Base-by-base conservation (phyloP, 2,329 filamentous ascomycete species). In the Bipolaris cookei region DNA sequence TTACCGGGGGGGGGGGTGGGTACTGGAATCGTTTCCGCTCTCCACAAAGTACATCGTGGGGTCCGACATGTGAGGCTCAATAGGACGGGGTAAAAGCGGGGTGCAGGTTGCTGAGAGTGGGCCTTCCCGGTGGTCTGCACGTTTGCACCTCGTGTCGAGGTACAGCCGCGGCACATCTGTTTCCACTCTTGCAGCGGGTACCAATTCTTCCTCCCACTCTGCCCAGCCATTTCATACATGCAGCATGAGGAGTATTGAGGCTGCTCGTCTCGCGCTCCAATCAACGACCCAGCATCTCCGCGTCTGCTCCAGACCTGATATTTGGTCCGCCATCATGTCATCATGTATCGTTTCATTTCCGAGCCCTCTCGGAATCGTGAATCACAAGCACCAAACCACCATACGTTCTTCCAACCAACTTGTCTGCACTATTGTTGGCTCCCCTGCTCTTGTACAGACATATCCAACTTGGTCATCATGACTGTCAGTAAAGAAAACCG, bases 131-230 rank as follows among this genome's bases (percentile, higher is more conserved):
- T 39, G n/a, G 11, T n/a, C 10, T 32, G 25, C 23, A 23, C 10
- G 23, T 10, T 14, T 32, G 21, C 54, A 60, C 61, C 68, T 68
- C 68, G 68, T 67, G 16, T 64, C 68, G 68, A 63, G 60, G 55
- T 47, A 51, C 49, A 53, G 35, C n/a, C 23, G 43, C 39, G 20
- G 38, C 16, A 30, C 21, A 44, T 30, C 11, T 4, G 35, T 28
- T 21, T 32, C 48, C 28, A 16, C 32, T n/a, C 20, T 21, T 25
- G 23, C 10, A 30, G 28, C 28, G 28, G 10, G 11, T 7, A 25
- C 25, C 35, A 20, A 48, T 35, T n/a, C 16, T 14, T 4, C 32
- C 11, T 25, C 49, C 13, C 28, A 42, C n/a, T 13, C 38, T 23
- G 30, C 41, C 32, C 32, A 25, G 16, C n/a, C 45, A 32, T 28